A percentile compares a stretch with the other conserved stretches of the same genome.
These are phyloP conservation scores for Podila epigama DNA, from an alignment of 192 early-diverging fungal species.

Conservation along the genomic window DNA sequence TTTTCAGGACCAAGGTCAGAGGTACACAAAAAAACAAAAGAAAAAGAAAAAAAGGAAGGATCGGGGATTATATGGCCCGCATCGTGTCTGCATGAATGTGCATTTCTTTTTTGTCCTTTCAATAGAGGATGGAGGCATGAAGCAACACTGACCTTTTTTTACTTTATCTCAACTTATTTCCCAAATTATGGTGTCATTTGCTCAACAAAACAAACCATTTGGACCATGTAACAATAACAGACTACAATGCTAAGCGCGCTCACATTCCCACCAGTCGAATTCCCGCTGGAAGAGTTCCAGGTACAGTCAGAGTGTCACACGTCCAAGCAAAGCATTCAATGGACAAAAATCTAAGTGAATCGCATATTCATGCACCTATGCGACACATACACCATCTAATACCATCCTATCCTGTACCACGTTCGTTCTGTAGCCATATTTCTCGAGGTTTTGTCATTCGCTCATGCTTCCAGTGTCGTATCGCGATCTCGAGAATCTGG, in stretches of 20 bases:
- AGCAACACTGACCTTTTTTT: too few relatives aligned
- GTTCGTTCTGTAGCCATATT: too few relatives aligned
- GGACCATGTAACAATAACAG: conserved; percentile 8
- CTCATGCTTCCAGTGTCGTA: conserved; percentile 24
- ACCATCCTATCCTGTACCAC: too few relatives aligned
- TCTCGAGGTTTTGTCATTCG: conserved; percentile 23
- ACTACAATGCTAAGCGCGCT: conserved; percentile 10
- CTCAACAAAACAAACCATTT: too few relatives aligned
- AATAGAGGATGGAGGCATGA: too few relatives aligned
- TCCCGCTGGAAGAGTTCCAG: conserved; percentile 35
- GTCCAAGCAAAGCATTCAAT: too few relatives aligned
- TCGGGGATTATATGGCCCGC: background rate
- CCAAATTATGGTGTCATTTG: too few relatives aligned
- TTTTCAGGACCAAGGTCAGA: conserved; percentile 17
- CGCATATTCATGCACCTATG: too few relatives aligned
- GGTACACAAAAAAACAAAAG: background rate
- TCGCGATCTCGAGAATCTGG: conserved; percentile 34
- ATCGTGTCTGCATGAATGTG: background rate
- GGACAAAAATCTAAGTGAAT: too few relatives aligned
- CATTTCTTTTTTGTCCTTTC: background rate
- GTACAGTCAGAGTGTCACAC: conserved; percentile 1
- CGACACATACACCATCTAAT: too few relatives aligned
- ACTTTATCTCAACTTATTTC: too few relatives aligned
- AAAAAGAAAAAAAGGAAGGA: background rate
- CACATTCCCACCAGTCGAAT: conserved; percentile 36